Percentiles rank a stretch among this genome's conserved stretches.
Evolutionary conservation across 1,139 yeast species (phyloP).

Genomic region (Debaryomyces fabryi): DNA sequence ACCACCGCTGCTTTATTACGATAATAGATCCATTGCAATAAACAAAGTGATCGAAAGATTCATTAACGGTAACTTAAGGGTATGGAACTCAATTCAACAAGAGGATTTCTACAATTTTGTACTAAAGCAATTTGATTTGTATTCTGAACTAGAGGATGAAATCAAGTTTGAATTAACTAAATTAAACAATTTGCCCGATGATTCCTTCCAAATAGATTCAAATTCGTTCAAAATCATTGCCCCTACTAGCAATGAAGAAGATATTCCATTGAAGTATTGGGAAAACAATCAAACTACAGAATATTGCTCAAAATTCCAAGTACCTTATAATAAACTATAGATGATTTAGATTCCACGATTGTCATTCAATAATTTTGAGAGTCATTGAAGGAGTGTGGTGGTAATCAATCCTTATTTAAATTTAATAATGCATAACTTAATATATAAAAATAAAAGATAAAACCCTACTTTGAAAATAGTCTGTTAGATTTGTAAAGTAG

Average conservation of each 20-base stretch:
- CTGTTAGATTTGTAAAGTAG: not conserved
- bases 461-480: too few species aligned
- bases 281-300: slow-evolving; percentile 39
- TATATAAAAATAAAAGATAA: too few species aligned
- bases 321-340: slow-evolving; percentile 12
- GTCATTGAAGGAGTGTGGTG: too few species aligned
- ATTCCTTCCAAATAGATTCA: slow-evolving; percentile 23
- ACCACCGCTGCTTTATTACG: slow-evolving; percentile 34
- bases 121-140: slow-evolving; percentile 13
- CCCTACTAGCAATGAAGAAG: slow-evolving; percentile 24
- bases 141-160: slow-evolving; percentile 23
- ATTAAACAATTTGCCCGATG: slow-evolving; percentile 17
- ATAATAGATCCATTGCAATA: slow-evolving; percentile 52
- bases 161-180: slow-evolving; percentile 25
- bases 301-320: slow-evolving; percentile 30
- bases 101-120: slow-evolving; percentile 12
- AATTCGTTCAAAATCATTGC: slow-evolving; percentile 32
- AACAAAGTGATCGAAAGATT: slow-evolving; percentile 43
- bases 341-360: not conserved
- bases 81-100: slow-evolving; percentile 12
- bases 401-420: too few species aligned
- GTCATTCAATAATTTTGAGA: too few species aligned
- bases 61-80: slow-evolving; percentile 11
- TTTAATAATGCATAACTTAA: too few species aligned
- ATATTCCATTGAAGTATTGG: slow-evolving; percentile 33